Percentiles rank a stretch among this genome's conserved stretches.
Evolutionary conservation across 306 rosid genomes (phyloP).

Genomic region (Ceratonia siliqua): DNA sequence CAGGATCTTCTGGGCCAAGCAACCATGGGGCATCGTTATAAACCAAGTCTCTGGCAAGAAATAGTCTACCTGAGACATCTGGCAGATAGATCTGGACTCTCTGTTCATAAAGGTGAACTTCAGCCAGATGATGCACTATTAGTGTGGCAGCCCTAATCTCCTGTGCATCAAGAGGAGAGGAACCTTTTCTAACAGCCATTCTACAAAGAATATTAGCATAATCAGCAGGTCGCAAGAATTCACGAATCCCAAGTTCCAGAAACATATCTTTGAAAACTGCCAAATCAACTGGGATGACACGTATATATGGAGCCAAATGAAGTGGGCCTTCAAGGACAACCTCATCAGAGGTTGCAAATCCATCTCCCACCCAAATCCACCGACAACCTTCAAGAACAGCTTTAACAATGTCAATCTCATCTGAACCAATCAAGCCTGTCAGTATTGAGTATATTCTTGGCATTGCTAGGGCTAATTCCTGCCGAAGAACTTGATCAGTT

Average conservation of each 20-base stretch:
- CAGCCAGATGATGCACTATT: conserved; percentile 91
- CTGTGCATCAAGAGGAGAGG: conserved; percentile 77
- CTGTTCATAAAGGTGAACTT: conserved; percentile 66
- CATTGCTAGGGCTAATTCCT: conserved; percentile 87
- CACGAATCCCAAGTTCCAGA: conserved; percentile 84
- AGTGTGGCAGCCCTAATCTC: conserved; percentile 86
- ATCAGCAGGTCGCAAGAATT: conserved; percentile 70
- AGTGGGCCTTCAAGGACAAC: conserved; percentile 94
- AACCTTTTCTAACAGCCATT: conserved; percentile 78
- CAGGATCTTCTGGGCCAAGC: conserved; percentile 74
- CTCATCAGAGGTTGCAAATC: conserved; percentile 87
- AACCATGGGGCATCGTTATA: conserved; percentile 99
- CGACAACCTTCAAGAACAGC: conserved; percentile 95
- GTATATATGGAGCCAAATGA: conserved; percentile 95
- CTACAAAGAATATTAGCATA: conserved; percentile 78
- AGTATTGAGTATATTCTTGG: conserved; percentile 89
- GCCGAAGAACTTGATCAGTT: conserved; percentile 82
- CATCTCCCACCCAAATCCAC: conserved; percentile 99
- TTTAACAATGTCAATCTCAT: conserved; percentile 96
- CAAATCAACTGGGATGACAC: conserved; percentile 90
- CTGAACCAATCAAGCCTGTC: conserved; percentile 71
- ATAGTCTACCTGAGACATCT: conserved; percentile 72
- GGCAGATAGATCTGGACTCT: conserved; percentile 77
- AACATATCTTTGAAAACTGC: conserved; percentile 87
- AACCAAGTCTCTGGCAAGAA: conserved; percentile 77